Evolutionary conservation across 1,284 basidiomycete genomes (phyloP).

Genomic region (Trichosporon sp.): DNA sequence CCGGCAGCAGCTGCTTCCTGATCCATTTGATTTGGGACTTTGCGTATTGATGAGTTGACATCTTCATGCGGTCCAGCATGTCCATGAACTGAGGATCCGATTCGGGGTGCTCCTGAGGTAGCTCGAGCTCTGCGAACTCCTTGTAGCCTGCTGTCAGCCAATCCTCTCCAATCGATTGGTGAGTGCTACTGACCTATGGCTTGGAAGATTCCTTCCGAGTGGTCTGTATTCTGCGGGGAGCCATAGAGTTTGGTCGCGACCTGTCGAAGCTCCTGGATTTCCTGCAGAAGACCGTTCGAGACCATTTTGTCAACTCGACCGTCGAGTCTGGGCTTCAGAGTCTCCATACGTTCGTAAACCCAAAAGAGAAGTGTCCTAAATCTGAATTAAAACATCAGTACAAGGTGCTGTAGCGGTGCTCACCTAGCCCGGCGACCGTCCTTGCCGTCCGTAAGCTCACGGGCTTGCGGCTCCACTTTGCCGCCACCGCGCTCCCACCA

Average conservation of each 20-base stretch:
- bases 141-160: constrained; percentile 64
- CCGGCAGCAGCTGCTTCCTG: constrained; percentile 80
- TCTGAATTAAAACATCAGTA: constrained; percentile 50
- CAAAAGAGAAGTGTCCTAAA: constrained; percentile 84
- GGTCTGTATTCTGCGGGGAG: constrained; percentile 31
- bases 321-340: constrained; percentile 67
- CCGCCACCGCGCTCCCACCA: constrained; percentile 50
- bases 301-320: constrained; percentile 85
- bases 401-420: not conserved
- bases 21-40: constrained; percentile 91
- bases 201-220: constrained; percentile 76
- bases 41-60: constrained; percentile 84
- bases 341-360: constrained; percentile 72
- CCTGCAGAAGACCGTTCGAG: constrained; percentile 75
- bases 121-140: constrained; percentile 64
- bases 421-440: not conserved
- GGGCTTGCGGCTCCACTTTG: not conserved
- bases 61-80: constrained; percentile 69
- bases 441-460: not conserved
- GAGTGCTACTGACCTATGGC: constrained; percentile 78
- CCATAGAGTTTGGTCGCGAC: constrained; percentile 46
- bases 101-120: constrained; percentile 24
- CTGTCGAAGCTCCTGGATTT: constrained; percentile 59
- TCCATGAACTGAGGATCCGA: not conserved
- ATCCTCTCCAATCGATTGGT: not conserved